These are phyloP conservation scores for Hypoxylon sp. DNA, from an alignment of 2,329 filamentous ascomycete species.

Conservation along the genomic window DNA sequence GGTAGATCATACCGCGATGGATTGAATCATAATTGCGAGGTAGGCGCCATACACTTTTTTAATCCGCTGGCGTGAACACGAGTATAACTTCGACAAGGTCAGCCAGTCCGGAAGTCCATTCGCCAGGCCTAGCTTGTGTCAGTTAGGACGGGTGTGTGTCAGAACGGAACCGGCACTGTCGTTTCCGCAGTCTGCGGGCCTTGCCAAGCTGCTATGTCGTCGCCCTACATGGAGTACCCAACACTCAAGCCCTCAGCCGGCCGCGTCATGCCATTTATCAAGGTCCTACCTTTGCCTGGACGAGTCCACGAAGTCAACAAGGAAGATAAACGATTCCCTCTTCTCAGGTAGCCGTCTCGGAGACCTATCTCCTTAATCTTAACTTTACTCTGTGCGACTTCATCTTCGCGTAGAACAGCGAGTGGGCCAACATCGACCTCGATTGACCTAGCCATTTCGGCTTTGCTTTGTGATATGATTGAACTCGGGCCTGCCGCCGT, in stretches of 20 bases:
- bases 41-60: slow-evolving; percentile 6
- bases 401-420: slow-evolving; percentile 89
- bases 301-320: slow-evolving; percentile 74
- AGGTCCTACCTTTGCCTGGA: slow-evolving; percentile 67
- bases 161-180: slow-evolving; percentile 31
- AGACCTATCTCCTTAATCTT: slow-evolving; percentile 83
- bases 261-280: slow-evolving; percentile 58
- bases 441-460: slow-evolving; percentile 89
- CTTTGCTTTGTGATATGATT: slow-evolving; percentile 82
- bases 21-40: slow-evolving; percentile 25
- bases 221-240: slow-evolving; percentile 63
- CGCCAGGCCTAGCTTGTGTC: slow-evolving; percentile 19
- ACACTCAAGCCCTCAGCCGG: slow-evolving; percentile 63
- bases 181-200: slow-evolving; percentile 42
- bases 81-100: slow-evolving; percentile 15
- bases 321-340: slow-evolving; percentile 83
- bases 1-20: slow-evolving; percentile 25
- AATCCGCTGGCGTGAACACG: slow-evolving; percentile 2
- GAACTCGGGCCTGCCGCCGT: slow-evolving; percentile 77
- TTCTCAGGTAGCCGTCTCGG: slow-evolving; percentile 85
- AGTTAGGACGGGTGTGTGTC: slow-evolving; percentile 22
- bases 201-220: slow-evolving; percentile 50
- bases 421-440: slow-evolving; percentile 62
- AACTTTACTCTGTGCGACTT: slow-evolving; percentile 85
- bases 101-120: slow-evolving; percentile 11